Percentiles rank a stretch among this genome's conserved stretches.
Evolutionary conservation across 331 rosid genomes (phyloP).

Genomic region (Erythrophleum ivorense): DNA sequence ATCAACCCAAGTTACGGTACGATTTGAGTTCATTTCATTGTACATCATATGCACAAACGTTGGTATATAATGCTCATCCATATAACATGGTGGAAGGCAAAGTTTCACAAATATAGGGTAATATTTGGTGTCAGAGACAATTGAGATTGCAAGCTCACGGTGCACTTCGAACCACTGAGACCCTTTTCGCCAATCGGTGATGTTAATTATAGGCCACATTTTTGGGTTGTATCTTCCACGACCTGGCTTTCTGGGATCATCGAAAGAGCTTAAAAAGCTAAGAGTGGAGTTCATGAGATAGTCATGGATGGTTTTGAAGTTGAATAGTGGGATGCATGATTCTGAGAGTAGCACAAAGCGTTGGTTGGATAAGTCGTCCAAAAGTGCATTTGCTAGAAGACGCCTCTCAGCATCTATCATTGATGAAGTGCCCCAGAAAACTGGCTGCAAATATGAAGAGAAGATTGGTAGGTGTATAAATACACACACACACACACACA

Average conservation of each 20-base stretch:
- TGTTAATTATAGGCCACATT: conserved; percentile 55
- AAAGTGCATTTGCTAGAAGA: conserved; percentile 65
- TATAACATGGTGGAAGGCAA: conserved; percentile 52
- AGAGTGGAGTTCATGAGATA: conserved; percentile 51
- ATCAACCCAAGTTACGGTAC: conserved; percentile 65
- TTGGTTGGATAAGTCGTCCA: conserved; percentile 63
- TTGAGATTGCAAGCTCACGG: conserved; percentile 52
- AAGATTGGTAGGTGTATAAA: not conserved
- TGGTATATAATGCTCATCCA: conserved; percentile 69
- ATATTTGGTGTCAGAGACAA: conserved; percentile 55
- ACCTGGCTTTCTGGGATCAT: conserved; percentile 52
- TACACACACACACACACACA: too few relatives aligned
- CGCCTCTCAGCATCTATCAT: conserved; percentile 74
- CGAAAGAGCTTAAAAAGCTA: conserved; percentile 49
- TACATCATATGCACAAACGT: conserved; percentile 50
- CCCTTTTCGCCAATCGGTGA: conserved; percentile 70
- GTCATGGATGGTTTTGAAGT: conserved; percentile 53
- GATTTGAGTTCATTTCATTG: conserved; percentile 41
- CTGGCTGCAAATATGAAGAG: conserved; percentile 45
- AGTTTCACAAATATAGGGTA: conserved; percentile 41
- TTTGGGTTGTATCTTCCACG: conserved; percentile 60
- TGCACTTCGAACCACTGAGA: conserved; percentile 72
- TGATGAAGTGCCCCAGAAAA: conserved; percentile 60
- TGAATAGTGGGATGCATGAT: conserved; percentile 70
- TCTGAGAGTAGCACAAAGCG: conserved; percentile 66